Percentiles rank a stretch among this genome's conserved stretches.
These are phyloP conservation scores for Ensete glaucum DNA, from an alignment of 176 grass and related monocot species.

Conservation along the genomic window DNA sequence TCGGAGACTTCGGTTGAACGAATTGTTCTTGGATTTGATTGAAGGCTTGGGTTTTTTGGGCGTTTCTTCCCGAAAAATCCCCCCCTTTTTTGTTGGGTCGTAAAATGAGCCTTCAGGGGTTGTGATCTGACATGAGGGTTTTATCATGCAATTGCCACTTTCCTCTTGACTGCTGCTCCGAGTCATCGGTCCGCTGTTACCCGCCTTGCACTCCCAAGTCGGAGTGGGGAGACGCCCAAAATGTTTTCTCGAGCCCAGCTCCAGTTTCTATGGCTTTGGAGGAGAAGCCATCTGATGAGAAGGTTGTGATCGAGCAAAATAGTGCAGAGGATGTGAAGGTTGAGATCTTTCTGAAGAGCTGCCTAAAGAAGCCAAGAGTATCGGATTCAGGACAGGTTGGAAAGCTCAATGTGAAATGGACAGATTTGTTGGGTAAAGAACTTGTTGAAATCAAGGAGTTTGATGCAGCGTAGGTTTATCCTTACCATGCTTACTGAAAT, in stretches of 20 bases:
- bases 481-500: background rate
- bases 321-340: background rate
- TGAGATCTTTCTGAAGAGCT: constrained; percentile 7
- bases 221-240: background rate
- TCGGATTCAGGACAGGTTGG: background rate
- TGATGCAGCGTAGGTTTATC: constrained; percentile 3
- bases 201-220: background rate
- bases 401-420: constrained; percentile 16
- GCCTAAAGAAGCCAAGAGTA: constrained; percentile 13
- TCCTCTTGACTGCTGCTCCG: constrained; percentile 4
- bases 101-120: background rate
- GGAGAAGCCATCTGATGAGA: background rate
- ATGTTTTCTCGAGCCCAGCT: background rate
- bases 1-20: background rate
- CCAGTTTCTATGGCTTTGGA: background rate
- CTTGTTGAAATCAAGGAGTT: constrained; percentile 17
- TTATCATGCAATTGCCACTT: constrained; percentile 2
- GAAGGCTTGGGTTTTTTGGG: background rate
- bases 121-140: constrained; percentile 15
- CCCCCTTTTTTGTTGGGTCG: background rate
- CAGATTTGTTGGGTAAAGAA: constrained; percentile 13
- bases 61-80: too few relatives aligned
- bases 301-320: constrained; percentile 8
- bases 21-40: background rate
- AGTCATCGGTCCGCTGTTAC: background rate